A percentile compares a stretch with the other conserved stretches of the same genome.
Conservation (phyloP, 352 stramenopile species). For the Hyphochytrium catenoides region DNA sequence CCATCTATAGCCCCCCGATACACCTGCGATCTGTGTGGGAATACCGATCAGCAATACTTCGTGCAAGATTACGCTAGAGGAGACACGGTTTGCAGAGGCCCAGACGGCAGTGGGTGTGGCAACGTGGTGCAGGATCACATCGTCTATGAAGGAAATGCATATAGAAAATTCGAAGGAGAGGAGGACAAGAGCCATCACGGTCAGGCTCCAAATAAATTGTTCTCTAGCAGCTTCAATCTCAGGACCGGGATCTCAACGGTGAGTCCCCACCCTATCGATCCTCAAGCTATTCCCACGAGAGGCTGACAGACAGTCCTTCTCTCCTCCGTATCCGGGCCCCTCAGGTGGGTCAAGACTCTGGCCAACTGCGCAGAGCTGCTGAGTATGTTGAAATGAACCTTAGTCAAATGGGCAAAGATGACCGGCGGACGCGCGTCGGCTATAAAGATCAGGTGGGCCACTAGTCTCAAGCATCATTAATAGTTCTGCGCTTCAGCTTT, state of each 20-base stretch:
- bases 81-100: slow-evolving; percentile 59
- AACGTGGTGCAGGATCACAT: slow-evolving; percentile 82
- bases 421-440: slow-evolving; percentile 77
- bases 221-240: slow-evolving; percentile 83
- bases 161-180: slow-evolving; percentile 90
- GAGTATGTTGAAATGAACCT: slow-evolving; percentile 89
- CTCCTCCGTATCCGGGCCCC: slow-evolving; percentile 5
- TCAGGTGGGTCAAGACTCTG: slow-evolving; percentile 57
- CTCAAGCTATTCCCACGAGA: background rate
- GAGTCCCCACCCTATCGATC: slow-evolving; percentile 5
- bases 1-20: slow-evolving; percentile 28
- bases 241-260: slow-evolving; percentile 74
- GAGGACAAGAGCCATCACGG: slow-evolving; percentile 89
- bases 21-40: slow-evolving; percentile 54
- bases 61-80: slow-evolving; percentile 62
- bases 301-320: background rate
- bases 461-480: too few relatives aligned
- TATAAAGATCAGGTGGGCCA: slow-evolving; percentile 89
- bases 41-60: slow-evolving; percentile 67
- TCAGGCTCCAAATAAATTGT: slow-evolving; percentile 78
- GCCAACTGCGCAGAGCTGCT: slow-evolving; percentile 41
- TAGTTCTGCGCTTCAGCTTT: slow-evolving; percentile 11
- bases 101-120: slow-evolving; percentile 65
- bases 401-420: slow-evolving; percentile 86
- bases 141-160: slow-evolving; percentile 83